Base-by-base conservation (phyloP, 768 basidiomycete species). In the Suillus bovinus region DNA sequence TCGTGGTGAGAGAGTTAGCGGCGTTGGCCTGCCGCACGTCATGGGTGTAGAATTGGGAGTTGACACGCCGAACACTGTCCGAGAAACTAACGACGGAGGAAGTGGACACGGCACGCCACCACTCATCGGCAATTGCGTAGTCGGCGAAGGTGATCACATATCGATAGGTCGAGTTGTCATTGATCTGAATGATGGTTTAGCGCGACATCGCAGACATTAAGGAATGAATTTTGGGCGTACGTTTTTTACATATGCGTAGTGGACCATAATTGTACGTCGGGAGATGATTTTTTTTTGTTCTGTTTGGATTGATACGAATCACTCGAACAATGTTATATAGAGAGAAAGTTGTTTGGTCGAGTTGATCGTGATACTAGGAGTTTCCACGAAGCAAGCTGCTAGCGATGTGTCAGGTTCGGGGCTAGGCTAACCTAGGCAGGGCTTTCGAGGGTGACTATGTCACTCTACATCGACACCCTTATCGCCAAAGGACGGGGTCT, bases 101-200 rank as follows among this genome's bases (percentile, higher is more conserved):
- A 22, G 68, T 41, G 39, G 39, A 64, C 27, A 74, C 58, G 34
- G 64, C 47, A 10, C 71, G 61, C 69, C 65, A 72, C 70, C 71
- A 72, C 16, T 68, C 64, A 55, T 72, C 71, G 31, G 71, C 71
- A 13, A 67, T 61, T 24, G 61, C 67, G 36, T 67, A 60, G 11
- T 59, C 61, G 5, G 59, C 60, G 41, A 74, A 74, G n/a, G 62
- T 64, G 52, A 68, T 64, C 16, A 71, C 16, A 59, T 66, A 69
- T 44, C 70, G 69, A 16, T 22, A 46, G 42, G 10, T 10, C 42
- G 9, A 11, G 42, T 44, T 14, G 10, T 10, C 4, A 0, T 4
- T 11, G 11, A n/a, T 4, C 42, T 44, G 11, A 22, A 6, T 10
- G 9, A 11, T 1, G 42, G 5, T 44, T 44, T 44, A 44, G 42